Evolutionary conservation across 345 rosid species (phyloP).

Genomic region (Limnanthes douglasii): DNA sequence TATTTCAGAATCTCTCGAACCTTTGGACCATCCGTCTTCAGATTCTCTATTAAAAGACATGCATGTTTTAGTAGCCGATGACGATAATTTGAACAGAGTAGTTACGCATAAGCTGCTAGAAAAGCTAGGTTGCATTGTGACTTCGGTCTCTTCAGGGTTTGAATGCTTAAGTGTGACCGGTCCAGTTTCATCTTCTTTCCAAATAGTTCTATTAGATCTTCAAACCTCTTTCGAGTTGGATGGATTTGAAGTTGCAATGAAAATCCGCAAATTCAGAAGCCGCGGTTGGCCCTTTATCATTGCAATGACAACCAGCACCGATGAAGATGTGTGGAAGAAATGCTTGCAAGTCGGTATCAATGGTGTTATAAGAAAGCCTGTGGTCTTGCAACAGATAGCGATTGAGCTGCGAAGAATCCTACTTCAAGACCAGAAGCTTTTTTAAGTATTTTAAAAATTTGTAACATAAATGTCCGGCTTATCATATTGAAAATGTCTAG

Average conservation of each 20-base stretch:
- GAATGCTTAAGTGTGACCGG: slow-evolving; percentile 53
- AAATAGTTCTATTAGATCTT: slow-evolving; percentile 64
- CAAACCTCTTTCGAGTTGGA: slow-evolving; percentile 58
- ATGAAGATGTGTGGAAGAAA: slow-evolving; percentile 45
- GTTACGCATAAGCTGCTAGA: slow-evolving; percentile 70
- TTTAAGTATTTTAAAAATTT: too few relatives aligned
- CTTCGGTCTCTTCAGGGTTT: slow-evolving; percentile 52
- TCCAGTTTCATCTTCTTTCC: slow-evolving; percentile 33
- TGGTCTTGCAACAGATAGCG: slow-evolving; percentile 45
- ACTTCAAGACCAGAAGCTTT: slow-evolving; percentile 30
- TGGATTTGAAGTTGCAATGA: slow-evolving; percentile 67
- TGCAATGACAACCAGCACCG: slow-evolving; percentile 41
- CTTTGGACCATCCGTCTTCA: slow-evolving; percentile 38
- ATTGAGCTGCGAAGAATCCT: slow-evolving; percentile 58
- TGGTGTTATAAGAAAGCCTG: slow-evolving; percentile 72
- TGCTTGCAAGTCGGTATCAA: slow-evolving; percentile 62
- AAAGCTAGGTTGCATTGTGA: slow-evolving; percentile 72
- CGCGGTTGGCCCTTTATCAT: slow-evolving; percentile 58
- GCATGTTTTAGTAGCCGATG: slow-evolving; percentile 61
- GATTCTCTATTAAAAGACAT: slow-evolving; percentile 50
- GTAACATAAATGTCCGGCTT: too few relatives aligned
- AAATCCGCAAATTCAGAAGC: slow-evolving; percentile 47
- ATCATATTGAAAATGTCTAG: too few relatives aligned
- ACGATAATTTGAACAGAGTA: slow-evolving; percentile 55
- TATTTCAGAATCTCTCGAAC: slow-evolving; percentile 28